These are phyloP conservation scores for Cyberlindnera subsufficiens DNA, from an alignment of 805 yeast species.

Conservation along the genomic window DNA sequence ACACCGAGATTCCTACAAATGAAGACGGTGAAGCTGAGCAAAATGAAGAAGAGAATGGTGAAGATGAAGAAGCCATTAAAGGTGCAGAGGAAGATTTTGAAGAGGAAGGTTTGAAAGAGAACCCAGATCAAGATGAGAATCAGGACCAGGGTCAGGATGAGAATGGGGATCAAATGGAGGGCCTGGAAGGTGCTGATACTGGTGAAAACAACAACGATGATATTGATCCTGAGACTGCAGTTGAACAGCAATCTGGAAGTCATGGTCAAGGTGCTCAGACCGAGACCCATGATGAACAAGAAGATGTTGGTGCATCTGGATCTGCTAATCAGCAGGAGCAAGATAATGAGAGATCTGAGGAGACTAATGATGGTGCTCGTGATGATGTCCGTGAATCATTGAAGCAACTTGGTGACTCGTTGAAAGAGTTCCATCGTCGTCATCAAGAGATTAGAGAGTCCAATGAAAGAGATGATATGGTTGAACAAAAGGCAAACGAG, in stretches of 20 bases:
- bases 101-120: slow-evolving; percentile 26
- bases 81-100: slow-evolving; percentile 26
- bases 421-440: slow-evolving; percentile 88
- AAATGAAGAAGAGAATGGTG: slow-evolving; percentile 27
- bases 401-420: slow-evolving; percentile 84
- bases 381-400: slow-evolving; percentile 70
- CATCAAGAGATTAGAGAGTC: slow-evolving; percentile 82
- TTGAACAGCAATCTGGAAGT: slow-evolving; percentile 54
- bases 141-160: slow-evolving; percentile 36
- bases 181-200: slow-evolving; percentile 46
- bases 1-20: slow-evolving; percentile 23
- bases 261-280: slow-evolving; percentile 58
- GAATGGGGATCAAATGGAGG: slow-evolving; percentile 41
- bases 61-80: slow-evolving; percentile 26
- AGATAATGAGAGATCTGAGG: slow-evolving; percentile 34
- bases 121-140: slow-evolving; percentile 29
- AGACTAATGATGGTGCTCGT: slow-evolving; percentile 46
- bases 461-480: slow-evolving; percentile 38
- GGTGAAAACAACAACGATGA: slow-evolving; percentile 36
- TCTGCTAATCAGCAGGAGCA: slow-evolving; percentile 41
- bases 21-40: slow-evolving; percentile 27
- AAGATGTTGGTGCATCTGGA: slow-evolving; percentile 67
- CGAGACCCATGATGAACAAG: slow-evolving; percentile 49
- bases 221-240: slow-evolving; percentile 51
- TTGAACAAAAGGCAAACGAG: slow-evolving; percentile 51